Base-by-base conservation (phyloP, 106 monocot genomes). In the Dendrobium nobile region DNA sequence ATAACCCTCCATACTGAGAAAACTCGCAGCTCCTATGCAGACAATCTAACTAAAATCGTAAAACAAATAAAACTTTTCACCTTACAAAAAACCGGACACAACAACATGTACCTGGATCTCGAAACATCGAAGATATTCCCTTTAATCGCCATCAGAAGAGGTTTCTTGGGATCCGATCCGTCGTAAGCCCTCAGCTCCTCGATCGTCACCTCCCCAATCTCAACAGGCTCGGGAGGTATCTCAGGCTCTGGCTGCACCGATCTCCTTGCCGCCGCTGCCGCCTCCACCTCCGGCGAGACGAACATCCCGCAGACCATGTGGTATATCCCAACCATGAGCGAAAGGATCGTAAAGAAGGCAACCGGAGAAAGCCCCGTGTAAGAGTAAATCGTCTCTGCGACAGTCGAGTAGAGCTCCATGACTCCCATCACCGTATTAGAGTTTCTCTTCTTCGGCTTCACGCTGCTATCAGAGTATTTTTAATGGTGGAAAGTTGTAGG, bases 51-150 rank as follows among this genome's bases (percentile, higher is more conserved):
- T 22, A 61, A 61, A n/a, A 61, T 20, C 61, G n/a, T 7, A 5
- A 61, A 61, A 22, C 59, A 61, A 61, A 20, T 61, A 61, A 61
- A 61, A 22, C 61, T 19, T 22, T 20, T 20, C 20, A n/a, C 61
- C 10, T 20, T n/a, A 61, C 5, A 20, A 4, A 61, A 20, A 37
- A 15, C 70, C 70, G 5, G 61, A 61, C 61, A 19, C 61, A 19
- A 61, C 27, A 68, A 68, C 10, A 28, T 24, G 22, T 74, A 93
- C 95, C 95, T 90, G 9, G 85, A 87, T 28, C 40, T 80, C 5
- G 92, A 90, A 72, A 95, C 90, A 68, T 95, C 90, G 84, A 87
- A 95, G 80, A 95, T 80, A 54, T 88, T 88, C n/a, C 95, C 92
- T 78, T 88, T 90, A 82, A 95, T 95, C 67, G 90, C 85, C 86